These are phyloP conservation scores for Paspalum vaginatum DNA, from an alignment of 176 grass and related monocot genomes.

Conservation along the genomic window DNA sequence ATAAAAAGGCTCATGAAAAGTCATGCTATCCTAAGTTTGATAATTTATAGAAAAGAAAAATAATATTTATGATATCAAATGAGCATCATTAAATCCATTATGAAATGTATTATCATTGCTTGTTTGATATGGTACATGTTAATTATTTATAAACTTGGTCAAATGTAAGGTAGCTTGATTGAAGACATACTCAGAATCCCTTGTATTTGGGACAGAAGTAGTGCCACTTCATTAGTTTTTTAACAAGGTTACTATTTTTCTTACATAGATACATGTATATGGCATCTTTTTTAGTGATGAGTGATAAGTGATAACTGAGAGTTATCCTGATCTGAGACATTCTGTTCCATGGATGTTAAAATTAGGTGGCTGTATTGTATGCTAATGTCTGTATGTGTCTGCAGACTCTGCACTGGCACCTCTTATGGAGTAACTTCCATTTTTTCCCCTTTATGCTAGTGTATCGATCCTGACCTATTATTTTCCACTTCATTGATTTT, in stretches of 20 bases:
- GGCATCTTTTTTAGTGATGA: neutral
- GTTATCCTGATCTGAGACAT: neutral
- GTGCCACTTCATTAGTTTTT: neutral
- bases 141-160: no score
- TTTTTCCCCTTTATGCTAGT: neutral
- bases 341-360: slow-evolving; percentile 9
- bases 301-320: neutral
- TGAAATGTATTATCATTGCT: no score
- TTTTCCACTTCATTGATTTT: neutral
- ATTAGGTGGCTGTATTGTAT: neutral
- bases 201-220: no score
- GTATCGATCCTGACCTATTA: neutral
- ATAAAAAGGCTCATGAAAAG: no score
- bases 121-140: no score
- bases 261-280: neutral
- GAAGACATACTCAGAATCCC: no score
- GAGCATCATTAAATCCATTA: no score
- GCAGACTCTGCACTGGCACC: neutral
- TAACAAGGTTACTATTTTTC: neutral
- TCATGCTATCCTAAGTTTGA: no score
- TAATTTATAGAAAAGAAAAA: no score
- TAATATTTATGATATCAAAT: no score
- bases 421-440: neutral
- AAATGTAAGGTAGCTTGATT: no score
- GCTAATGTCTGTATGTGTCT: neutral